These are phyloP conservation scores for Lagenidium sp. DNA, from an alignment of 352 stramenopile species.

Conservation along the genomic window DNA sequence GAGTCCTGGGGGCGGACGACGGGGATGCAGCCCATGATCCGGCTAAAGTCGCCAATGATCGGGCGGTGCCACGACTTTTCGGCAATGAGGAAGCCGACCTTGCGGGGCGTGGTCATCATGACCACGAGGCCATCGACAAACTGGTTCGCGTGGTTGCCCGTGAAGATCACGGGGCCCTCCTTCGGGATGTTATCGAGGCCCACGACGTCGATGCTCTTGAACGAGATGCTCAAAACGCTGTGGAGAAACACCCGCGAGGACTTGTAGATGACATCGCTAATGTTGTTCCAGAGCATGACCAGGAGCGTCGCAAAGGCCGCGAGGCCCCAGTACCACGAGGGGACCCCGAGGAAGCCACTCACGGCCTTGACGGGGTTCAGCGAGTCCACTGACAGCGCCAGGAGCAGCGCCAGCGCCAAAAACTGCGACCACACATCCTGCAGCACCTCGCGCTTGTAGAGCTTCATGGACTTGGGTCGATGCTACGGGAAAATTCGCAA, in stretches of 20 bases:
- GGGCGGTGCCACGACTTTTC: conserved; percentile 94
- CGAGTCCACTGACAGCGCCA: conserved; percentile 78
- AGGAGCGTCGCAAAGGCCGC: conserved; percentile 57
- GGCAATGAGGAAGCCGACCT: conserved; percentile 96
- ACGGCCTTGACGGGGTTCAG: conserved; percentile 85
- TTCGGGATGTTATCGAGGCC: conserved; percentile 94
- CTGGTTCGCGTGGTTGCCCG: conserved; percentile 98
- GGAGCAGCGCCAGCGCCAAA: conserved; percentile 54
- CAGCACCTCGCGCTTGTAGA: conserved; percentile 66
- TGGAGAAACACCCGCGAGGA: conserved; percentile 92
- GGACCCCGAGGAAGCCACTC: conserved; percentile 55
- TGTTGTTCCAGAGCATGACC: conserved; percentile 61
- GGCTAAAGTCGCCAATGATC: conserved; percentile 93
- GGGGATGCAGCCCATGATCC: conserved; percentile 94
- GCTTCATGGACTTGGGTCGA: conserved; percentile 37
- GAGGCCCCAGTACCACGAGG: conserved; percentile 63
- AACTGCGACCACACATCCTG: conserved; percentile 83
- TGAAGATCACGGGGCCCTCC: conserved; percentile 96
- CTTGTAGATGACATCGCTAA: conserved; percentile 72
- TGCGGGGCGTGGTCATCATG: conserved; percentile 91
- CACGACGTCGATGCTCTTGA: conserved; percentile 96
- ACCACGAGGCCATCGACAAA: conserved; percentile 97
- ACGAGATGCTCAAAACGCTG: conserved; percentile 97
- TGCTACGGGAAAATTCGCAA: background rate
- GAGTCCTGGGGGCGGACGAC: conserved; percentile 95